Percentiles rank a stretch among this genome's conserved stretches.
Evolutionary conservation across 805 yeast species (phyloP).

Genomic region (Kodamaea nitidulidarum): DNA sequence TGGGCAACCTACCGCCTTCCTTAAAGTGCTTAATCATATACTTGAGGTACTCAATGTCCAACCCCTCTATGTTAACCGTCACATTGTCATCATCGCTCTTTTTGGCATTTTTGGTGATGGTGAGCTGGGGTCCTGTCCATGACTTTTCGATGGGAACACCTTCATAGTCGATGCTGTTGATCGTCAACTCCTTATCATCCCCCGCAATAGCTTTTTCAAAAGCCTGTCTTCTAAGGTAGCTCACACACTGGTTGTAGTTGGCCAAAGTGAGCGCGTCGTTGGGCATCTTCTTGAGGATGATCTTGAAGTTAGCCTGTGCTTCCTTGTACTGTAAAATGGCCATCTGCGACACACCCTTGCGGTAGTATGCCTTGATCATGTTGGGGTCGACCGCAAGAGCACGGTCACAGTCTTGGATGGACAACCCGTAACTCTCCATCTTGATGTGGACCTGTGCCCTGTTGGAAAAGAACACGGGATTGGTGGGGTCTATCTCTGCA

Average conservation of each 20-base stretch:
- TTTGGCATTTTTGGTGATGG: slow-evolving; percentile 35
- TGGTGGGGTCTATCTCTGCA: slow-evolving; percentile 54
- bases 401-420: slow-evolving; percentile 70
- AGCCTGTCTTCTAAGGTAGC: slow-evolving; percentile 64
- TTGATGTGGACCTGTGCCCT: slow-evolving; percentile 88
- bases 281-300: slow-evolving; percentile 60
- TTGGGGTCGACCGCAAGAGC: slow-evolving; percentile 65
- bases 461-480: slow-evolving; percentile 68
- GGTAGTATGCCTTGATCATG: slow-evolving; percentile 76
- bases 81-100: slow-evolving; percentile 22
- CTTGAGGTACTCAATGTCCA: slow-evolving; percentile 54
- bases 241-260: slow-evolving; percentile 59
- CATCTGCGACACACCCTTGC: slow-evolving; percentile 78
- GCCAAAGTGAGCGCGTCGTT: slow-evolving; percentile 63
- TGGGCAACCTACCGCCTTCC: slow-evolving; percentile 70
- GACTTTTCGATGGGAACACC: slow-evolving; percentile 47
- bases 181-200: slow-evolving; percentile 52
- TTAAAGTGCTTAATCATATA: slow-evolving; percentile 69
- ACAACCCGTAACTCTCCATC: slow-evolving; percentile 80
- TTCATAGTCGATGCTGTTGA: slow-evolving; percentile 46
- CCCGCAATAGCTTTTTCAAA: slow-evolving; percentile 85
- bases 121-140: slow-evolving; percentile 58
- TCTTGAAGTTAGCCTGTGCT: slow-evolving; percentile 66
- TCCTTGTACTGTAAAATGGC: slow-evolving; percentile 73
- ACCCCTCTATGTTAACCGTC: slow-evolving; percentile 32